Base-by-base conservation (phyloP, 305 asterid genomes). In the Nicotiana rustica region DNA sequence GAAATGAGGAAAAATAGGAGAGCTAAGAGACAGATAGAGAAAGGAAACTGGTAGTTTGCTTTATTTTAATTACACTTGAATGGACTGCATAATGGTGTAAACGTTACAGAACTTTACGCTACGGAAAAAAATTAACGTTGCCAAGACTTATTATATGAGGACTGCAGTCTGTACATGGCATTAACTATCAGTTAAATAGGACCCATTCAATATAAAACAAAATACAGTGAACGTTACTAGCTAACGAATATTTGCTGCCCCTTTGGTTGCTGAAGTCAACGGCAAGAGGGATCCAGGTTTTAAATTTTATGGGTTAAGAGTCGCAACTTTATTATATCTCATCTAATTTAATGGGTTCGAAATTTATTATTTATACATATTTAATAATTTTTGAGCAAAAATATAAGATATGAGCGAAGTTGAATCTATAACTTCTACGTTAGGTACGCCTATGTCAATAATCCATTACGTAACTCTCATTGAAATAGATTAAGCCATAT, bases 181-280 rank as follows among this genome's bases (percentile, higher is more conserved):
- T 67, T 15, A 35, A 67, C 19, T 67, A 15, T 33, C 14, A 75
- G 25, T 67, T 41, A 67, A 33, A 67, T 67, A 15, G 25, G 25
- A 35, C 14, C 52, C 19, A 6, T 66, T 33, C 47, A 19, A 75
- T 25, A 75, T 25, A 75, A 19, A 6, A 75, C 80, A 75, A 29
- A 76, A 15, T 9, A 55, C 55, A 8, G 66, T 9, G 65, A 76
- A 52, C 80, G 80, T 76, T 76, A 75, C 64, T 2, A 13, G 52
- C 64, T 2, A 6, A 49, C 47, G 29, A 18, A 25, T 2, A 52
- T 75, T 75, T 49, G 79, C 21, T 19, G 14, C 0, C 8, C 13
- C 25, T 18, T 52, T 75, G 29, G 65, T 21, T 52, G 17, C 5
- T 59, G 4, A 47, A 29, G 21, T 13, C 61, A 71, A 44, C 3